Base-by-base conservation (phyloP, 1,284 basidiomycete genomes). In the Xerocomus amazonicus region DNA sequence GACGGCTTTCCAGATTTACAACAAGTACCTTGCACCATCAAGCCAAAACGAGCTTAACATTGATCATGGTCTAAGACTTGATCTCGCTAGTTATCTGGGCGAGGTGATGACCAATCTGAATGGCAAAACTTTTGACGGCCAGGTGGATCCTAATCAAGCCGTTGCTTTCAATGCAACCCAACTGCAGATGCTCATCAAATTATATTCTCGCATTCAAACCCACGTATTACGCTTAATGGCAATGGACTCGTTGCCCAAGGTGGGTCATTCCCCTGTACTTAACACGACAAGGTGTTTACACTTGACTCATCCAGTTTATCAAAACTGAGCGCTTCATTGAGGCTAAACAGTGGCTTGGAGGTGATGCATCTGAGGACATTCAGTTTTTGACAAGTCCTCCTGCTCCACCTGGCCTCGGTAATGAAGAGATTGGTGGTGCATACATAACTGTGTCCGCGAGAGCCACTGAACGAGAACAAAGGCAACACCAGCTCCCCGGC, bases 171-270 rank as follows among this genome's bases (percentile, higher is more conserved):
- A 95, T 59, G 95, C 94, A 28, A 96, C 90, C 38, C 96, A 99
- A 70, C 75, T 99, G 47, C 92, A 97, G 73, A 90, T 84, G 46
- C 87, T 98, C 78, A 92, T 99, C 59, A 77, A 83, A 55, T 73
- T 98, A 58, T 99, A 98, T 70, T 95, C 96, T 70, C 84, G 94
- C 50, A 98, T 99, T 52, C 96, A 98, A 72, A 87, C 81, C 34
- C 94, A 98, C 67, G 94, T 98, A 59, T 98, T 98, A 78, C 81
- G 95, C 47, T 71, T 98, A 58, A 97, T 99, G 91, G 95, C 96
- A 8, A 97, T 93, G 50, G 96, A 99, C 69, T 97, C 94, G 8
- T 89, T 98, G 27, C 95, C 95, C 17, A 94, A 94, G 81, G 91
- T 90, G 59, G 46, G 78, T 61, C 12, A 14, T 45, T 34, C 33